Conservation (phyloP, 192 early-diverging fungal species). For the Phlyctochytrium arcticum region DNA sequence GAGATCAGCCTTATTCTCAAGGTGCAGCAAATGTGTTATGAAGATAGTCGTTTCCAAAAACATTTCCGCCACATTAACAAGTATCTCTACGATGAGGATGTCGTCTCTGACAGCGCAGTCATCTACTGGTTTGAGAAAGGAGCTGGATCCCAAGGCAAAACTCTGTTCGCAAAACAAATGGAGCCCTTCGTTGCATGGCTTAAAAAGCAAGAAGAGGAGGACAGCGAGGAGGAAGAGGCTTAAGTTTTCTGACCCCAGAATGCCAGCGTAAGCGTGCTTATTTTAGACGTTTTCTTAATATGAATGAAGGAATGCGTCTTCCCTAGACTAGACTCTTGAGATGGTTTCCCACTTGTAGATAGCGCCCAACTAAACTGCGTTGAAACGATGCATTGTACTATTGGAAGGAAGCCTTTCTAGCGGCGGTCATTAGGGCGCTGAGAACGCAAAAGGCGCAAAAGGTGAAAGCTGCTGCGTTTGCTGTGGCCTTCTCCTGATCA, state of each 20-base stretch:
- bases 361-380: too few species aligned
- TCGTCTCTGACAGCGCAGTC: slow-evolving; percentile 86
- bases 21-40: slow-evolving; percentile 82
- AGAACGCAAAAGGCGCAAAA: slow-evolving; percentile 30
- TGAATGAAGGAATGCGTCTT: too few species aligned
- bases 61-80: slow-evolving; percentile 78
- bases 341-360: too few species aligned
- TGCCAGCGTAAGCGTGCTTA: too few species aligned
- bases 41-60: slow-evolving; percentile 85
- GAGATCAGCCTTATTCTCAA: slow-evolving; percentile 83
- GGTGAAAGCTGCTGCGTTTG: slow-evolving; percentile 40
- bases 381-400: too few species aligned
- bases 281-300: too few species aligned
- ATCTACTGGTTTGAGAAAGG: slow-evolving; percentile 95
- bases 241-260: too few species aligned
- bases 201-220: slow-evolving; percentile 63
- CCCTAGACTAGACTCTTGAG: too few species aligned
- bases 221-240: slow-evolving; percentile 24
- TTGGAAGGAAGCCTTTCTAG: slow-evolving; percentile 28
- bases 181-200: slow-evolving; percentile 84
- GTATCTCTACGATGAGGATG: slow-evolving; percentile 84
- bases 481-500: slow-evolving; percentile 28
- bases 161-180: slow-evolving; percentile 89
- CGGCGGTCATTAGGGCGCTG: slow-evolving; percentile 31
- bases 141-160: slow-evolving; percentile 80